A percentile compares a stretch with the other conserved stretches of the same genome.
phyloP scores from a whole-genome alignment of 345 rosid genomes.

The Aquilaria yunnanensis region DNA sequence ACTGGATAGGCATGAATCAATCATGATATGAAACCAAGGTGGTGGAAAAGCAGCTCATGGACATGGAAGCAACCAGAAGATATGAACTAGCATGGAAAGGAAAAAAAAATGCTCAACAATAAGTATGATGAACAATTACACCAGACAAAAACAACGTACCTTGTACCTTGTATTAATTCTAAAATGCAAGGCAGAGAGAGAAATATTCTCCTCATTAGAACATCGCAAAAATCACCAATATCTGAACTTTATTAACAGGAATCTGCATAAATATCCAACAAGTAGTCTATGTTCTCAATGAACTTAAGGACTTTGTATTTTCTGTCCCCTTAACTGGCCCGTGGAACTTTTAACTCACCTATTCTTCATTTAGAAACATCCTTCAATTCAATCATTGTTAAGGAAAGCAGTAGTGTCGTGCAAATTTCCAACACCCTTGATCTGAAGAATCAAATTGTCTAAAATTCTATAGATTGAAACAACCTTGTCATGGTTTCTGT shows the following conservation, averaged over 20 bases:
- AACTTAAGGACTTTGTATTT: too few species aligned
- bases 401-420: constrained; percentile 12
- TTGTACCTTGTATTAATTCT: constrained; percentile 96
- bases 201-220: constrained; percentile 97
- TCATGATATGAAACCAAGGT: too few species aligned
- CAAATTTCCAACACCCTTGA: constrained; percentile 27
- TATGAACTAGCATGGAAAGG: too few species aligned
- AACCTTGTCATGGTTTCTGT: constrained; percentile 31
- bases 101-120: too few species aligned
- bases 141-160: constrained; percentile 33
- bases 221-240: constrained; percentile 88
- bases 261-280: constrained; percentile 49
- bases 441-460: constrained; percentile 41
- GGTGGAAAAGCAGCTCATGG: too few species aligned
- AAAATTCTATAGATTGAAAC: constrained; percentile 33
- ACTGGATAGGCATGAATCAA: too few species aligned
- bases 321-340: too few species aligned
- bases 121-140: too few species aligned
- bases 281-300: too few species aligned
- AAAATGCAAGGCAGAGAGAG: constrained; percentile 90
- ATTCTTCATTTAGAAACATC: too few species aligned
- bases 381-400: constrained; percentile 14
- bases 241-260: constrained; percentile 84
- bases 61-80: too few species aligned
- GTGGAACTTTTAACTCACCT: too few species aligned